Evolutionary conservation across 805 yeast genomes (phyloP).

Genomic region (Lachancea sp.): DNA sequence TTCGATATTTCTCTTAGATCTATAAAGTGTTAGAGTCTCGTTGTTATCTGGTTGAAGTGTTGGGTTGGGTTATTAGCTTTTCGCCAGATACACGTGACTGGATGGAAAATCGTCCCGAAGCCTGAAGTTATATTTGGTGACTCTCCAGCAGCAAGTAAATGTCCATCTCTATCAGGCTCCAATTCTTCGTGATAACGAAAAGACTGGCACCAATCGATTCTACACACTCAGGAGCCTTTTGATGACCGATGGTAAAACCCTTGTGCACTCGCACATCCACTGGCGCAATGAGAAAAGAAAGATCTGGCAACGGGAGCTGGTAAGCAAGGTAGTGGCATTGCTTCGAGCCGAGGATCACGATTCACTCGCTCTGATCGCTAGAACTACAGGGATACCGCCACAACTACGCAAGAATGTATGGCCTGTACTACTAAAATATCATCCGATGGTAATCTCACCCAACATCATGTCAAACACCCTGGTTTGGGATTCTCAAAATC

Average conservation of each 20-base stretch:
- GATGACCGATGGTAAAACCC: slow-evolving; percentile 10
- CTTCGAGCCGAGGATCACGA: slow-evolving; percentile 57
- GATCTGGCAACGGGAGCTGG: slow-evolving; percentile 21
- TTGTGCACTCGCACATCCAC: slow-evolving; percentile 19
- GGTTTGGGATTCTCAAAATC: slow-evolving; percentile 7
- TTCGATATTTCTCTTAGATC: too few species aligned
- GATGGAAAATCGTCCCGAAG: too few species aligned
- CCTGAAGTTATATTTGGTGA: too few species aligned
- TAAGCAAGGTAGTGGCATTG: slow-evolving; percentile 49
- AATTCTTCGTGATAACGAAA: too few species aligned
- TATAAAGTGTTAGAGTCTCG: too few species aligned
- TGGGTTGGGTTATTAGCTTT: too few species aligned
- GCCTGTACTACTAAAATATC: slow-evolving; percentile 76
- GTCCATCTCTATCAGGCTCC: too few species aligned
- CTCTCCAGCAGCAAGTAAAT: too few species aligned
- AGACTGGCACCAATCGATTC: background rate
- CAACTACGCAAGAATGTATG: slow-evolving; percentile 69
- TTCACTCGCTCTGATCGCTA: slow-evolving; percentile 71
- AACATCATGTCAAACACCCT: slow-evolving; percentile 54
- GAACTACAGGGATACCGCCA: slow-evolving; percentile 84
- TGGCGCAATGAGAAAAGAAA: slow-evolving; percentile 26
- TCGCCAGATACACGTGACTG: too few species aligned
- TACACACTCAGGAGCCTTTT: background rate
- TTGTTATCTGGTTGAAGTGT: too few species aligned
- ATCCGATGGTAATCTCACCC: slow-evolving; percentile 79